A percentile compares a stretch with the other conserved stretches of the same genome.
These are phyloP conservation scores for Atkinsonella hypoxylon DNA, from an alignment of 2,329 filamentous ascomycete species.

Conservation along the genomic window DNA sequence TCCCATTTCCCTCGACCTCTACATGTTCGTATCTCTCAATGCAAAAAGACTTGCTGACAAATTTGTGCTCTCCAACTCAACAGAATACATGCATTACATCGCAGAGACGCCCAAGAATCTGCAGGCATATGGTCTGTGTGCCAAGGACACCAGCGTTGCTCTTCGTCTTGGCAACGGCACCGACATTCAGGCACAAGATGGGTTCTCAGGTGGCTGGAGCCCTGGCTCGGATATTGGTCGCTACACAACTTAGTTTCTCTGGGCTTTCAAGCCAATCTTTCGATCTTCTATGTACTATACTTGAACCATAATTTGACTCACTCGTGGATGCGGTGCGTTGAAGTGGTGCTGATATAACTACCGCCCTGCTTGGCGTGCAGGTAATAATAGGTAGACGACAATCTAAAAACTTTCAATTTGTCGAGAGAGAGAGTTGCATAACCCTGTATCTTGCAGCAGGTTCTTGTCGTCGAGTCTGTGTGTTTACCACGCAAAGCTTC, in stretches of 20 bases:
- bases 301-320: background rate
- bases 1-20: background rate
- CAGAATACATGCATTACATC: conserved; percentile 27
- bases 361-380: too few species aligned
- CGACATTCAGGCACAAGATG: conserved; percentile 17
- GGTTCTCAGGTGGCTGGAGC: conserved; percentile 25
- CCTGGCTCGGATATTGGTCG: conserved; percentile 24
- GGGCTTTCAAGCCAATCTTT: background rate
- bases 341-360: background rate
- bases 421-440: too few species aligned
- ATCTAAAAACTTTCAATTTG: too few species aligned
- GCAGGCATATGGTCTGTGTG: conserved; percentile 29
- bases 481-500: too few species aligned
- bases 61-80: background rate
- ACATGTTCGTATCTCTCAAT: background rate
- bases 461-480: too few species aligned
- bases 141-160: conserved; percentile 24
- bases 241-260: conserved; percentile 17
- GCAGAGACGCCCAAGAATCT: conserved; percentile 24
- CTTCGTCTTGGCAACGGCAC: conserved; percentile 25
- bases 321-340: background rate
- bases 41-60: background rate
- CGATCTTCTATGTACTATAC: background rate
- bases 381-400: background rate
- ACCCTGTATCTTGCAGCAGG: too few species aligned